Conservation (phyloP, 495 filamentous ascomycete species). For the Penicillium steckii region DNA sequence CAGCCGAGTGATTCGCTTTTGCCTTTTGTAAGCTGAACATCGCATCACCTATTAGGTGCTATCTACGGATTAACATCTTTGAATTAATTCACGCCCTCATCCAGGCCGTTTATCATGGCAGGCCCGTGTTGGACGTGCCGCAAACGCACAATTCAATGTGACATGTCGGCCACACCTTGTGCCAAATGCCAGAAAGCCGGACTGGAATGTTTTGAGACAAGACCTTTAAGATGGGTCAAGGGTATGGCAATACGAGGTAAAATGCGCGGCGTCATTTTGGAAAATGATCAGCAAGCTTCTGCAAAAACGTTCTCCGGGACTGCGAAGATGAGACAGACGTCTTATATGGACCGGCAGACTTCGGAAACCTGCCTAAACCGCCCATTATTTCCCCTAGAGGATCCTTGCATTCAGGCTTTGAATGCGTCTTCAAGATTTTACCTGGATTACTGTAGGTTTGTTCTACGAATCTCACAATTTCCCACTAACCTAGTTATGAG, state of each 20-base stretch:
- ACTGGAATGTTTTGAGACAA: constrained; percentile 49
- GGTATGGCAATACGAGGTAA: constrained; percentile 40
- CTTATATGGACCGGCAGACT: neutral
- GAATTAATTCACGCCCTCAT: neutral
- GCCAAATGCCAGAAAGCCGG: constrained; percentile 37
- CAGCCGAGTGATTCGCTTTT: no score
- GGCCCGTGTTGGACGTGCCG: constrained; percentile 50
- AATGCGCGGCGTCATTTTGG: constrained; percentile 18
- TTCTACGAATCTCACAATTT: neutral
- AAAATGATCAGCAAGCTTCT: neutral
- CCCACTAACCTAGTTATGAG: neutral
- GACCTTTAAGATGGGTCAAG: constrained; percentile 40
- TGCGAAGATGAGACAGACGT: neutral
- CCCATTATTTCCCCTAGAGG: neutral
- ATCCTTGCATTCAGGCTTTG: neutral
- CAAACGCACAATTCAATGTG: constrained; percentile 52
- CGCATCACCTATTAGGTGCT: neutral
- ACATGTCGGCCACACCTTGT: constrained; percentile 29
- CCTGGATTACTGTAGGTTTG: neutral
- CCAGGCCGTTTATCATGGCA: neutral
- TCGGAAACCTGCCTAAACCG: neutral
- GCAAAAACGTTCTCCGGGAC: neutral
- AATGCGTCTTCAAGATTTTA: neutral
- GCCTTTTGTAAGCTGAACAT: neutral
- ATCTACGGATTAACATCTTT: neutral